Evolutionary conservation across 306 rosid species (phyloP).

Genomic region (Vicia faba): DNA sequence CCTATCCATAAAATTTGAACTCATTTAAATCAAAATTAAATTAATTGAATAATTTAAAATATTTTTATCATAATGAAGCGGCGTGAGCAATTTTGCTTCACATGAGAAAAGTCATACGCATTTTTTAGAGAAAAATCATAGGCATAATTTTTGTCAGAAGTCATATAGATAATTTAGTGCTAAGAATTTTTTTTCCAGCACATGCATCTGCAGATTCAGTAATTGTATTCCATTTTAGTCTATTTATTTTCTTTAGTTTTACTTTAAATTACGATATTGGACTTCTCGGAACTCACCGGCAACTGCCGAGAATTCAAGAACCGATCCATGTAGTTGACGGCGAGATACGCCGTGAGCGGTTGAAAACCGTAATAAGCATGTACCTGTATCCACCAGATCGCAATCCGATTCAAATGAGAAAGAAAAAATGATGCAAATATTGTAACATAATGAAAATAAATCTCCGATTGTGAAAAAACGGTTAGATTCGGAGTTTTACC

Average conservation of each 20-base stretch:
- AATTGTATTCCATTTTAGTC: not conserved
- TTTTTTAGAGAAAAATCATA: slow-evolving; percentile 46
- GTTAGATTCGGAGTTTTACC: slow-evolving; percentile 48
- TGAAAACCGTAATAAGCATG: slow-evolving; percentile 72
- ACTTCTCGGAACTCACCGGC: slow-evolving; percentile 65
- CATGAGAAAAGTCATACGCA: slow-evolving; percentile 48
- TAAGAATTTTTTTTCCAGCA: slow-evolving; percentile 15
- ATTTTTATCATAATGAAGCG: not conserved
- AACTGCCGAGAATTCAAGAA: slow-evolving; percentile 70
- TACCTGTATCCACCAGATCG: slow-evolving; percentile 54
- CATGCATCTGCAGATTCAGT: slow-evolving; percentile 7
- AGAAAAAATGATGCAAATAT: no score
- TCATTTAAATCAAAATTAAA: not conserved
- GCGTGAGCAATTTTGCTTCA: slow-evolving; percentile 14
- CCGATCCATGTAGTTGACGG: slow-evolving; percentile 96
- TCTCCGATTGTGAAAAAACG: not conserved
- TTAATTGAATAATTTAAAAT: slow-evolving; percentile 8
- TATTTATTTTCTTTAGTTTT: not conserved
- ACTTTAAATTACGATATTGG: slow-evolving; percentile 11
- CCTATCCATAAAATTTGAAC: no score
- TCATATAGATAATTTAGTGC: slow-evolving; percentile 49
- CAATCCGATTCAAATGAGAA: not conserved
- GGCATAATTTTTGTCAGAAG: slow-evolving; percentile 37
- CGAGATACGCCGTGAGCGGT: slow-evolving; percentile 89
- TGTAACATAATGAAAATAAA: no score